Percentiles rank a stretch among this genome's conserved stretches.
phyloP scores from a whole-genome alignment of 2,329 filamentous ascomycete genomes.

The Catunica adiposa region DNA sequence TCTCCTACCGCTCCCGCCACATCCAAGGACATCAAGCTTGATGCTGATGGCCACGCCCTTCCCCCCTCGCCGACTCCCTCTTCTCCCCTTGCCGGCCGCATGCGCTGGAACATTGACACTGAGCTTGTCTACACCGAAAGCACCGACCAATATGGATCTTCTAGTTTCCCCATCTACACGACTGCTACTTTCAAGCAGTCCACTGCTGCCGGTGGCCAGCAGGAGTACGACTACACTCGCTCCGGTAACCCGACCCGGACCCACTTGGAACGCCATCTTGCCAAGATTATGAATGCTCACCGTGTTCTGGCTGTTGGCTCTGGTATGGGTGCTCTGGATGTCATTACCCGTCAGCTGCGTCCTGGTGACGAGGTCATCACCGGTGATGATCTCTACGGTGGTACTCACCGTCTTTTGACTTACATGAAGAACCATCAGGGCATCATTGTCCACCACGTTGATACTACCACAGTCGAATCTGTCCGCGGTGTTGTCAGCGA shows the following conservation, averaged over 20 bases:
- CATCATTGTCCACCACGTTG: constrained; percentile 89
- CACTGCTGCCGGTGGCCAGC: constrained; percentile 57
- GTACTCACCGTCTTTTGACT: constrained; percentile 82
- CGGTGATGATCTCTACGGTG: constrained; percentile 91
- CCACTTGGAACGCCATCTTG: constrained; percentile 87
- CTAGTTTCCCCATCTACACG: constrained; percentile 94
- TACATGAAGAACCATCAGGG: constrained; percentile 79
- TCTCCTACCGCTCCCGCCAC: constrained; percentile 20
- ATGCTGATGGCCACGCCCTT: constrained; percentile 71
- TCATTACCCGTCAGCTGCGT: constrained; percentile 77
- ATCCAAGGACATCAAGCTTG: constrained; percentile 32
- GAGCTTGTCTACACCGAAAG: constrained; percentile 93
- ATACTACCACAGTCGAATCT: constrained; percentile 64
- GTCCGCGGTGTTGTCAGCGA: constrained; percentile 52
- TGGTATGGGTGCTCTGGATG: constrained; percentile 92
- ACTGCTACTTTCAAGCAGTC: constrained; percentile 96
- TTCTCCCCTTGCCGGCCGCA: constrained; percentile 64
- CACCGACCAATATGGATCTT: constrained; percentile 92
- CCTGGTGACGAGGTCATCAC: constrained; percentile 96
- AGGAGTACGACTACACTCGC: constrained; percentile 95
- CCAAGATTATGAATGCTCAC: constrained; percentile 95
- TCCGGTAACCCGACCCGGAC: constrained; percentile 94
- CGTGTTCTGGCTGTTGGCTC: constrained; percentile 86
- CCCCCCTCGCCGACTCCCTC: constrained; percentile 88
- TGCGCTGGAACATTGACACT: constrained; percentile 81